Conservation (phyloP, 2,329 filamentous ascomycete species). For the Aspergillus fischeri region DNA sequence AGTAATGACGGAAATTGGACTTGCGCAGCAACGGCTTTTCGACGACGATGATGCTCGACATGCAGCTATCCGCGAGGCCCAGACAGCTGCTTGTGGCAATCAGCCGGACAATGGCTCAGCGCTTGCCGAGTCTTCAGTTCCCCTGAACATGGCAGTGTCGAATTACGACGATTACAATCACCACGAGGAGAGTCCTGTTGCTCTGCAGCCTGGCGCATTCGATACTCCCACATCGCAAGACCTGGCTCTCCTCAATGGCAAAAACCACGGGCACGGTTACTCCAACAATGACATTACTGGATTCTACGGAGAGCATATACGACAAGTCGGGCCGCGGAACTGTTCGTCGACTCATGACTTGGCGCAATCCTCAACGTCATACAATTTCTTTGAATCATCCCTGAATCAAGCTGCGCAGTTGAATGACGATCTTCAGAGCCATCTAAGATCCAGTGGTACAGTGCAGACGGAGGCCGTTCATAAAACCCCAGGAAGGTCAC, state of each 20-base stretch:
- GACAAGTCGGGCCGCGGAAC: not conserved
- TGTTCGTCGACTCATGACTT: slow-evolving; percentile 4
- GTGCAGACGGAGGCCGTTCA: slow-evolving; percentile 6
- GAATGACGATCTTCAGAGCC: not conserved
- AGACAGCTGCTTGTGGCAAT: slow-evolving; percentile 9
- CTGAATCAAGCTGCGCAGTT: slow-evolving; percentile 1
- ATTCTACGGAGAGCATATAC: not conserved
- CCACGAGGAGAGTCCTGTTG: not conserved
- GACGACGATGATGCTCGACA: slow-evolving; percentile 26
- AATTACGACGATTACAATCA: not conserved
- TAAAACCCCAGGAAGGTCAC: slow-evolving; percentile 17
- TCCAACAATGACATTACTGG: not conserved
- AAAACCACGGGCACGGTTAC: not conserved
- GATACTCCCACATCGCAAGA: not conserved
- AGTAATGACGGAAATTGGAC: slow-evolving; percentile 33
- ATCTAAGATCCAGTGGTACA: slow-evolving; percentile 1
- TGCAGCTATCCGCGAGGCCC: slow-evolving; percentile 12
- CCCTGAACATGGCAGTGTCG: not conserved
- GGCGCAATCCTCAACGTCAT: slow-evolving; percentile 13
- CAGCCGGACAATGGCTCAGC: slow-evolving; percentile 1
- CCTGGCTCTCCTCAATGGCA: not conserved
- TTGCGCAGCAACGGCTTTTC: slow-evolving; percentile 29
- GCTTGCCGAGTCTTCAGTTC: not conserved
- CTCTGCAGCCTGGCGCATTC: not conserved
- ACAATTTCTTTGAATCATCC: slow-evolving; percentile 23